These are phyloP conservation scores for Fusarium coicis DNA, from an alignment of 2,329 filamentous ascomycete species.

Conservation along the genomic window DNA sequence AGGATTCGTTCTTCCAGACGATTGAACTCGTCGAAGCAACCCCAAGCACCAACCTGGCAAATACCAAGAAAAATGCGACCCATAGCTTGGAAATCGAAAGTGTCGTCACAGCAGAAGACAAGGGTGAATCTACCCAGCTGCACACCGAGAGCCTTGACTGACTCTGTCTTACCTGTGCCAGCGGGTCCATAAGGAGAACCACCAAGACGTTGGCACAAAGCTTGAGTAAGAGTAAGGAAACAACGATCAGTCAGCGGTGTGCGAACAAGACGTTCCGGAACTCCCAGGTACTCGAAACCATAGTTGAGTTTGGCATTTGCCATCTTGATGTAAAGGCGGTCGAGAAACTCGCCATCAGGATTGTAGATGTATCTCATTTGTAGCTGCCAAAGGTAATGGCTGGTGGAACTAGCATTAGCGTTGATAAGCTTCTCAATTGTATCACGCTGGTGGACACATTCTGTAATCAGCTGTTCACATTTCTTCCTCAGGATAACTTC, in stretches of 20 bases:
- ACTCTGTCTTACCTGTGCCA: constrained; percentile 98
- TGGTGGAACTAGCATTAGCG: constrained; percentile 76
- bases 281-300: constrained; percentile 97
- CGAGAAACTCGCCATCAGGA: constrained; percentile 80
- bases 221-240: constrained; percentile 97
- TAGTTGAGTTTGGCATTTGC: constrained; percentile 96
- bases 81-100: constrained; percentile 99
- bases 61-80: constrained; percentile 99
- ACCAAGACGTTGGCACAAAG: constrained; percentile 91
- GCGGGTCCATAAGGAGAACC: constrained; percentile 97
- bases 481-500: constrained; percentile 91
- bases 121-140: constrained; percentile 97
- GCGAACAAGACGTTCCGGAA: constrained; percentile 93
- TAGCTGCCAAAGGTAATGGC: constrained; percentile 91
- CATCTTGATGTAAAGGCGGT: constrained; percentile 92
- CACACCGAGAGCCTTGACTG: constrained; percentile 95
- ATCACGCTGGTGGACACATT: constrained; percentile 98
- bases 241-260: constrained; percentile 98
- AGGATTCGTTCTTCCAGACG: constrained; percentile 97
- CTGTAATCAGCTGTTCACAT: constrained; percentile 98
- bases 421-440: constrained; percentile 87
- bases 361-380: constrained; percentile 97
- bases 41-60: constrained; percentile 98
- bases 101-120: constrained; percentile 99
- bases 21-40: constrained; percentile 99